Base-by-base conservation (phyloP, 495 filamentous ascomycete genomes). In the Annulohypoxylon stygium region DNA sequence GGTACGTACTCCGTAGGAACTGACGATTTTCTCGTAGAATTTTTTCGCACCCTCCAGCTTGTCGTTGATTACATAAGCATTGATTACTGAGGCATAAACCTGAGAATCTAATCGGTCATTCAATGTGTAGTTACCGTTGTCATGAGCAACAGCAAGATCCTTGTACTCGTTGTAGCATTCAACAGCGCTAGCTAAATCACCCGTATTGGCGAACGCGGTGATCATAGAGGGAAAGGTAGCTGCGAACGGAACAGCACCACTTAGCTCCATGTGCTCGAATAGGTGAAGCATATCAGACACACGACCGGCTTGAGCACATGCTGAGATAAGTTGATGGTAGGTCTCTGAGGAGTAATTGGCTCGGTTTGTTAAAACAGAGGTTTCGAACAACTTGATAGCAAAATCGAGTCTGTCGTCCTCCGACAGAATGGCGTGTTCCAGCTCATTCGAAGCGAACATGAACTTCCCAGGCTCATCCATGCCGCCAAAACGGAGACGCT, bases 151-250 rank as follows among this genome's bases (percentile, higher is more conserved):
- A 30, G 93, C 95, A 14, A 97, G 86, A 10, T 86, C 84, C 76
- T 92, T 93, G 85, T 98, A 99, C 80, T 95, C 93, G 72, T 97
- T 93, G 82, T 97, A 98, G 82, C 93, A 93, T 75, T 98, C 96
- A 10, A 97, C 91, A n/a, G 93, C 97, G 70, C 92, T 95, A 75
- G 86, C 84, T 41, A 98, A 85, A 75, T 99, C 93, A 14, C 93
- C 90, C 4, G 86, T 86, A 33, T 87, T 87, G 50, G 92, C 94
- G 76, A 97, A 98, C 0, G 93, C 94, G 43, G 92, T 88, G 76
- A 99, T 98, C 93, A 99, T 97, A 12, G 90, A 86, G 2, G 93
- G 89, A 81, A 97, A 97, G 37, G 94, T 94, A 45, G 91, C 89
- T 18, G 93, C 90, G 68, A 88, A 89, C 0, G 95, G 92, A 12